phyloP scores from a whole-genome alignment of 2,329 filamentous ascomycete genomes.

The Dactylellina drechsleri region DNA sequence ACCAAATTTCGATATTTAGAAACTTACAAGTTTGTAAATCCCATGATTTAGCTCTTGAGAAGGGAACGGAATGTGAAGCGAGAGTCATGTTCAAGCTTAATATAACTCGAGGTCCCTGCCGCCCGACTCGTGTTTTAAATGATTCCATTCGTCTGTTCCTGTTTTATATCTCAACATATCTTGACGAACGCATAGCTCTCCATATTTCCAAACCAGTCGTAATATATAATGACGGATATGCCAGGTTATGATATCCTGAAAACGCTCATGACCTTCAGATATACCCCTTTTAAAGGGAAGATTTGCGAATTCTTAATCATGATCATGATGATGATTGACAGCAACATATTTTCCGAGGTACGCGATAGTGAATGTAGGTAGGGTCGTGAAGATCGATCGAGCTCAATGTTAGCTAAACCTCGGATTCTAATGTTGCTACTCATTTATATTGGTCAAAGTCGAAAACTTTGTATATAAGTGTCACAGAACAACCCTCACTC shows the following conservation, averaged over 20 bases:
- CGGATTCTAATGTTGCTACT: no score
- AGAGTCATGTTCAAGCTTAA: constrained; percentile 27
- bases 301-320: neutral
- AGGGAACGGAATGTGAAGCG: constrained; percentile 31
- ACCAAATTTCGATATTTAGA: no score
- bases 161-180: constrained; percentile 14
- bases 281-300: neutral
- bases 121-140: neutral
- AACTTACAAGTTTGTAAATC: no score
- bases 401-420: no score
- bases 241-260: constrained; percentile 2
- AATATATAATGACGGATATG: no score
- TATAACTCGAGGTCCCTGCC: neutral
- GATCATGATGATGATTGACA: no score
- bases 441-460: no score
- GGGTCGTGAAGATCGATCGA: no score
- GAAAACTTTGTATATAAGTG: no score
- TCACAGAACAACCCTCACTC: no score
- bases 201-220: neutral
- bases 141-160: constrained; percentile 19
- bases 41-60: neutral
- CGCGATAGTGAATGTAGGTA: no score
- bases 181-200: neutral
- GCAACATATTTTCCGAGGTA: no score
- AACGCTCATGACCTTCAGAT: constrained; percentile 11